phyloP scores from a whole-genome alignment of 2,329 filamentous ascomycete genomes.

The Endocalyx cinctus region DNA sequence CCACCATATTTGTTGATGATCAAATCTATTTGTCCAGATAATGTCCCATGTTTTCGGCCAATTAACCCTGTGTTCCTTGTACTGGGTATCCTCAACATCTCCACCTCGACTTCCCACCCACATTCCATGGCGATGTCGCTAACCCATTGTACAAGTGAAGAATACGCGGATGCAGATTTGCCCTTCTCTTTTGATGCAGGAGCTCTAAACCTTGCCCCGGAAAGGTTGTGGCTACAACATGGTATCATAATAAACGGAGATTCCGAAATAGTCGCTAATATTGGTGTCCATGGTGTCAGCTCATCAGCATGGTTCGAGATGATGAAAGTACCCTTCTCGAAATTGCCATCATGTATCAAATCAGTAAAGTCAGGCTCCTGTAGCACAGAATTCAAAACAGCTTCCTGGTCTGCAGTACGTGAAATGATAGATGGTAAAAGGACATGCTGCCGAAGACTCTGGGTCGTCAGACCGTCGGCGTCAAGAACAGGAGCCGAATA shows the following conservation, averaged over 20 bases:
- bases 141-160: slow-evolving; percentile 77
- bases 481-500: slow-evolving; percentile 40
- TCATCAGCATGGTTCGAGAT: slow-evolving; percentile 97
- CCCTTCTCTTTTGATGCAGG: slow-evolving; percentile 46
- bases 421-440: slow-evolving; percentile 43
- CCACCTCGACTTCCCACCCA: slow-evolving; percentile 73
- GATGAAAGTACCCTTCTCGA: slow-evolving; percentile 76
- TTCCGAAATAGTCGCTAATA: slow-evolving; percentile 70
- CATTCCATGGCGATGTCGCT: slow-evolving; percentile 64
- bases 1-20: slow-evolving; percentile 51
- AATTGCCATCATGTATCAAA: slow-evolving; percentile 56
- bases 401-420: slow-evolving; percentile 9
- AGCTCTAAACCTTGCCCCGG: slow-evolving; percentile 69
- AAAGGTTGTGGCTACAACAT: slow-evolving; percentile 87
- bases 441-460: slow-evolving; percentile 39
- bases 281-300: slow-evolving; percentile 90
- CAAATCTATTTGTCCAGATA: no score
- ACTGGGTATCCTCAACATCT: slow-evolving; percentile 86
- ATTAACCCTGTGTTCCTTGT: slow-evolving; percentile 82
- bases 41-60: slow-evolving; percentile 61
- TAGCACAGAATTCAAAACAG: slow-evolving; percentile 7
- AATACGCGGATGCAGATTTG: slow-evolving; percentile 66
- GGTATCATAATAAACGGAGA: slow-evolving; percentile 90
- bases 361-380: slow-evolving; percentile 14
- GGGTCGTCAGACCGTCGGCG: slow-evolving; percentile 16